Evolutionary conservation across 192 early-diverging fungal species (phyloP).

Genomic region (Rhizophagus prolifer): DNA sequence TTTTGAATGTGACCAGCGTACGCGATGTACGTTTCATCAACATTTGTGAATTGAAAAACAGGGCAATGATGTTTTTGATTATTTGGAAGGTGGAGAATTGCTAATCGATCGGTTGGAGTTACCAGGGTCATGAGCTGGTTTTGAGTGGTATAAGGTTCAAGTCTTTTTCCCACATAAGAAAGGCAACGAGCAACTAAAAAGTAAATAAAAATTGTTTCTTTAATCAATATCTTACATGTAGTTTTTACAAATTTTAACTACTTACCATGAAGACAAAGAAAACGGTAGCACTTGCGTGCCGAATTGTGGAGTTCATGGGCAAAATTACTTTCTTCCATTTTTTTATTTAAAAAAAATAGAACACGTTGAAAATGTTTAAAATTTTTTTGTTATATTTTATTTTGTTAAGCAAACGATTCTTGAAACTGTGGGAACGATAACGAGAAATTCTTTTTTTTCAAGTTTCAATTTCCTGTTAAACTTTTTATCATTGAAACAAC

Average conservation of each 20-base stretch:
- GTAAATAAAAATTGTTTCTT: neutral
- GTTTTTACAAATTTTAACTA: neutral
- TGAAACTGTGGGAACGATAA: neutral
- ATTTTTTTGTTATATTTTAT: neutral
- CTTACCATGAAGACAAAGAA: conserved; percentile 13
- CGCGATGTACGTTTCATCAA: conserved; percentile 2
- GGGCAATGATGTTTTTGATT: neutral
- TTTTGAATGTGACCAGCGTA: conserved; percentile 2
- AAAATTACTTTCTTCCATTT: neutral
- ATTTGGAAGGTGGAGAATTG: conserved; percentile 10
- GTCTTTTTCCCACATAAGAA: conserved; percentile 1
- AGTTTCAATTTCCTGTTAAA: neutral
- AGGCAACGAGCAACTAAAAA: conserved; percentile 15
- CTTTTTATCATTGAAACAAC: neutral
- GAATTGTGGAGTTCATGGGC: conserved; percentile 14
- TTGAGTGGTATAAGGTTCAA: conserved; percentile 23
- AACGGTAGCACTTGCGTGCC: conserved; percentile 16
- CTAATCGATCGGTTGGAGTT: neutral
- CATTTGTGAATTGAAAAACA: neutral
- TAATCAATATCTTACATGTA: neutral
- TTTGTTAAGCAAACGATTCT: neutral
- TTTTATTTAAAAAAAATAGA: neutral
- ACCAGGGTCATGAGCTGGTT: neutral
- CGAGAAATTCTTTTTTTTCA: neutral
- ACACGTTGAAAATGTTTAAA: neutral